Evolutionary conservation across 441 rosid species (phyloP).

Genomic region (Gossypium davidsonii): DNA sequence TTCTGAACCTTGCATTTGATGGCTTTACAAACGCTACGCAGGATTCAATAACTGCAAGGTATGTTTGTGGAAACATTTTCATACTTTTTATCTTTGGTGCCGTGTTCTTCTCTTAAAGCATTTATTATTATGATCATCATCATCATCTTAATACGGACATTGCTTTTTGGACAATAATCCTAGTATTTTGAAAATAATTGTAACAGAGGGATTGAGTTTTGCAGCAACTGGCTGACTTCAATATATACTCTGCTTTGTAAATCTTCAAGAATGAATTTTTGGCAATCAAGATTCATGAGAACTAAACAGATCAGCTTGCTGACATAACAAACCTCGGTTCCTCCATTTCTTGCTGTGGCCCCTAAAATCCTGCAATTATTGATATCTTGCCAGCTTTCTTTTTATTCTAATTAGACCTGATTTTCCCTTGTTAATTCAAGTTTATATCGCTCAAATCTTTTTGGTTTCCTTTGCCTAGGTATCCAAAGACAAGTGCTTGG

Average conservation of each 20-base stretch:
- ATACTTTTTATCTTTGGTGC: not conserved
- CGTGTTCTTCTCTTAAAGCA: not conserved
- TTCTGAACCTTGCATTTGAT: constrained; percentile 85
- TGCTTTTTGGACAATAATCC: no score
- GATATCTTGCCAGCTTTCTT: not conserved
- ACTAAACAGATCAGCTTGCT: not conserved
- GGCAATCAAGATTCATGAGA: not conserved
- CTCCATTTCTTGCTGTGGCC: not conserved
- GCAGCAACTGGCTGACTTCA: no score
- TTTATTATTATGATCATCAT: not conserved
- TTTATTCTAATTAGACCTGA: not conserved
- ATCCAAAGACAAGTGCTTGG: constrained; percentile 86
- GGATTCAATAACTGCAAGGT: constrained; percentile 35
- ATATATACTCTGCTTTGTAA: not conserved
- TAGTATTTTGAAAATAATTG: no score
- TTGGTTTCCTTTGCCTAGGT: constrained; percentile 33
- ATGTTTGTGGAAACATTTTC: constrained; percentile 8
- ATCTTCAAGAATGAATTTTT: not conserved
- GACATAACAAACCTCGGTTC: not conserved
- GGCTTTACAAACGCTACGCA: constrained; percentile 98
- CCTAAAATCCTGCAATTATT: not conserved
- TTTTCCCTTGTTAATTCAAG: not conserved
- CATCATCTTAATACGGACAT: no score
- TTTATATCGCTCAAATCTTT: not conserved
- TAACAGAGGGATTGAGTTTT: no score